Evolutionary conservation across 805 yeast species (phyloP).

Genomic region (Lachancea nothofagi): DNA sequence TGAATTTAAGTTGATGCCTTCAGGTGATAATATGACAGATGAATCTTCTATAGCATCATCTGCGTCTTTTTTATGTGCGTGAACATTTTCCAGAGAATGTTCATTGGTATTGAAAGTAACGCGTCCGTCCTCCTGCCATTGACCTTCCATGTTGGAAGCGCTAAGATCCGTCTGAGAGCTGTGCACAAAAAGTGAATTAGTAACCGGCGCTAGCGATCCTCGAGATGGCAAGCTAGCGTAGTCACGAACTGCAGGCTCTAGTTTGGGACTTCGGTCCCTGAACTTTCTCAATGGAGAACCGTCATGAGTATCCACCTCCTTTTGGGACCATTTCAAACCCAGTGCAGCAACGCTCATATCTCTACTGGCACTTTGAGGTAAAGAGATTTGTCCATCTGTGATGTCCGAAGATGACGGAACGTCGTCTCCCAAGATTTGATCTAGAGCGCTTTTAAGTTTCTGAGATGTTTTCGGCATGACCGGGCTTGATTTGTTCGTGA

Average conservation of each 20-base stretch:
- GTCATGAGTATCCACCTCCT: background rate
- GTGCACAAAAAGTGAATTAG: too few relatives aligned
- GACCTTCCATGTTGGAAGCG: too few relatives aligned
- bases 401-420: constrained; percentile 9
- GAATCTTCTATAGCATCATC: constrained; percentile 2
- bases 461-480: background rate
- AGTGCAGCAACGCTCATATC: constrained; percentile 5
- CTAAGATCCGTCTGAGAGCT: too few relatives aligned
- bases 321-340: constrained; percentile 10
- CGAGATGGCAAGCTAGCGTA: too few relatives aligned
- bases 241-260: background rate
- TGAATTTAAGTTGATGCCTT: background rate
- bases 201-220: too few relatives aligned
- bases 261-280: too few relatives aligned
- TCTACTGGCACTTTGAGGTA: background rate
- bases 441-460: constrained; percentile 8
- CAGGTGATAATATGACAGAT: background rate
- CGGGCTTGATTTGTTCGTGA: constrained; percentile 1
- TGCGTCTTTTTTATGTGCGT: background rate
- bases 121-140: too few relatives aligned
- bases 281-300: background rate
- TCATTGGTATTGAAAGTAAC: too few relatives aligned
- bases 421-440: constrained; percentile 16
- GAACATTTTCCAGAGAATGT: background rate
- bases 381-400: background rate